phyloP scores from a whole-genome alignment of 768 basidiomycete species.

The Russula olivacea region DNA sequence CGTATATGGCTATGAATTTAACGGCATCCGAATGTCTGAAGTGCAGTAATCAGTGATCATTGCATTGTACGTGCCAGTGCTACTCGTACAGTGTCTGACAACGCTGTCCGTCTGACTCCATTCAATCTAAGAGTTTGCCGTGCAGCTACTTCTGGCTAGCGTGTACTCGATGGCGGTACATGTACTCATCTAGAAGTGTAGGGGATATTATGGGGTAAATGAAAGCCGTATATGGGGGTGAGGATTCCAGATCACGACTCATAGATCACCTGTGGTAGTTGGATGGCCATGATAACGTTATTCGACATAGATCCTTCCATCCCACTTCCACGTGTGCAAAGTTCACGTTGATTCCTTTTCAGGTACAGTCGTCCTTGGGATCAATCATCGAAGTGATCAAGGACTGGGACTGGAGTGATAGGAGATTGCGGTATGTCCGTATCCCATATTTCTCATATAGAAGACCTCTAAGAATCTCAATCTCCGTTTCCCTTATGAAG shows the following conservation, averaged over 20 bases:
- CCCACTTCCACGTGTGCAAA: too few relatives aligned
- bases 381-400: neutral
- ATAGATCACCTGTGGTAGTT: slow-evolving; percentile 10
- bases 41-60: neutral
- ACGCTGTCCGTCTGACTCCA: too few relatives aligned
- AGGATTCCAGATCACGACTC: neutral
- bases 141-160: neutral
- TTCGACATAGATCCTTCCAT: slow-evolving; percentile 2
- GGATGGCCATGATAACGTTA: neutral
- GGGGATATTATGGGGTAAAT: neutral
- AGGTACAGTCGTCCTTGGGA: neutral
- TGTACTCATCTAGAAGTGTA: neutral
- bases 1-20: neutral
- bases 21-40: neutral
- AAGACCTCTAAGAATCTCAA: neutral
- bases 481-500: neutral
- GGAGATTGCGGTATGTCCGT: neutral
- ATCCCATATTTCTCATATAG: neutral
- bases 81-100: neutral
- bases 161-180: neutral
- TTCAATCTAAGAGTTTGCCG: neutral
- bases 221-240: neutral
- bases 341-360: neutral
- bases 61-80: neutral
- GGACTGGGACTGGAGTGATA: neutral